A percentile compares a stretch with the other conserved stretches of the same genome.
phyloP scores from a whole-genome alignment of 1,284 basidiomycete species.

The Malassezia restricta region DNA sequence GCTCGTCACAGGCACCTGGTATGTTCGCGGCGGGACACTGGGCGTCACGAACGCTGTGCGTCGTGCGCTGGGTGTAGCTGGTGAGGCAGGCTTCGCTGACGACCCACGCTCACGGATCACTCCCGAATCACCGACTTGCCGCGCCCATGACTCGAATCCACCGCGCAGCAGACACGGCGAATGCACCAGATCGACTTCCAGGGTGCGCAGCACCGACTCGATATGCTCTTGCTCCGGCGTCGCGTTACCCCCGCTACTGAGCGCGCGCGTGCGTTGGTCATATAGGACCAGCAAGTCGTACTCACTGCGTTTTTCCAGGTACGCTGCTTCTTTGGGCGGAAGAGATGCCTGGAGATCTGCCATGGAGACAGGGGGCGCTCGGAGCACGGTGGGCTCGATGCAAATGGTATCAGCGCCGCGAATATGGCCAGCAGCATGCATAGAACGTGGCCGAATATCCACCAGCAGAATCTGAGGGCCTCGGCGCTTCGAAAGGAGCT shows the following conservation, averaged over 20 bases:
- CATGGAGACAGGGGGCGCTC: neutral
- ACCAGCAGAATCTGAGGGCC: constrained; percentile 55
- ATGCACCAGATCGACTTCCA: constrained; percentile 50
- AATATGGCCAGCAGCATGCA: constrained; percentile 65
- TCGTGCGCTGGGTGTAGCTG: constrained; percentile 4
- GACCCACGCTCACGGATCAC: constrained; percentile 40
- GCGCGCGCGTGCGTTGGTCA: constrained; percentile 59
- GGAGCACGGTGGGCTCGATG: constrained; percentile 53
- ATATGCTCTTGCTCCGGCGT: constrained; percentile 9
- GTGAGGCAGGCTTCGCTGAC: neutral
- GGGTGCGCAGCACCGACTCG: constrained; percentile 51
- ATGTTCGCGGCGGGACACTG: constrained; percentile 1
- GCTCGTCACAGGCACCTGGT: neutral
- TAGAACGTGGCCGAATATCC: constrained; percentile 66
- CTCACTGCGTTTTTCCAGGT: constrained; percentile 68
- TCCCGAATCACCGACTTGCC: constrained; percentile 54
- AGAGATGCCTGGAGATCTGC: constrained; percentile 3
- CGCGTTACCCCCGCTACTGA: constrained; percentile 40
- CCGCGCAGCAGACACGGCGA: constrained; percentile 74
- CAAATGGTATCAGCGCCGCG: constrained; percentile 62
- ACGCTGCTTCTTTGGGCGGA: constrained; percentile 58
- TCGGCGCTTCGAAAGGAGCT: constrained; percentile 24
- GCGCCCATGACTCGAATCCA: constrained; percentile 71
- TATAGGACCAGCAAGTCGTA: constrained; percentile 85
- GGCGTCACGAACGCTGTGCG: neutral